Evolutionary conservation across 345 rosid species (phyloP), one percentile per base, ranked within the genome.

Genomic region (Boechera retrofracta): DNA sequence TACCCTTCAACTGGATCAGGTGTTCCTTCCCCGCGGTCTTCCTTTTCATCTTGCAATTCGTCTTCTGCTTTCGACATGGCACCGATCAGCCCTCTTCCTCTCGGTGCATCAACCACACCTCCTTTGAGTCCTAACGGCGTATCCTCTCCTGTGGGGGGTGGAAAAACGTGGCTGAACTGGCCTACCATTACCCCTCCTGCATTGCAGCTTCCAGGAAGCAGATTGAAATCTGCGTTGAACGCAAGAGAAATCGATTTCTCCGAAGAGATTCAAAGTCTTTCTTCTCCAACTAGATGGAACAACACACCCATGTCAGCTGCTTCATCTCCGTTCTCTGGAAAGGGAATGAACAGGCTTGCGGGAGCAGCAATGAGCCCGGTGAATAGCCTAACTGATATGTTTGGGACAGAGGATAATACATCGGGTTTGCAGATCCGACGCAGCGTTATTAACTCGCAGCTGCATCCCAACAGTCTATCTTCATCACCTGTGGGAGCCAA

Each of bases 1-100:
- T 89, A 89, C 77, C 83, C 89, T 75, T 91, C 97, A 24, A 90
- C 97, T 1, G 96, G 98, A 3, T 94, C 96, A 0, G 97, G 89
- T 0, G 83, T 92, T 59, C 97, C 89, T 78, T 90, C 98, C 33
- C 94, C 98, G 16, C 16, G 16, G 69, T 89, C 93, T 32, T 83
- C 76, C 64, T 78, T 78, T 64, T 82, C 85, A 13, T 83, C 91
- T 24, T 79, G 49, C 78, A 82, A 83, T 47, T 80, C 85, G n/a
- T 71, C 83, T 1, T 16, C 76, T 47, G 71, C 72, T 1, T 84
- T 87, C 24, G 98, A 91, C 73, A 80, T 88, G 87, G 86, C 83
- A 38, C 84, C 96, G 7, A 62, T 88, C 6, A 89, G 83, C 57
- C 85, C 94, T 3, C 84, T 87, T 60, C 79, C 85, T 32, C 91